A percentile compares a stretch with the other conserved stretches of the same genome.
Conservation (phyloP, 164 flowering plant genomes). For the Kalanchoe fedtschenkoi region DNA sequence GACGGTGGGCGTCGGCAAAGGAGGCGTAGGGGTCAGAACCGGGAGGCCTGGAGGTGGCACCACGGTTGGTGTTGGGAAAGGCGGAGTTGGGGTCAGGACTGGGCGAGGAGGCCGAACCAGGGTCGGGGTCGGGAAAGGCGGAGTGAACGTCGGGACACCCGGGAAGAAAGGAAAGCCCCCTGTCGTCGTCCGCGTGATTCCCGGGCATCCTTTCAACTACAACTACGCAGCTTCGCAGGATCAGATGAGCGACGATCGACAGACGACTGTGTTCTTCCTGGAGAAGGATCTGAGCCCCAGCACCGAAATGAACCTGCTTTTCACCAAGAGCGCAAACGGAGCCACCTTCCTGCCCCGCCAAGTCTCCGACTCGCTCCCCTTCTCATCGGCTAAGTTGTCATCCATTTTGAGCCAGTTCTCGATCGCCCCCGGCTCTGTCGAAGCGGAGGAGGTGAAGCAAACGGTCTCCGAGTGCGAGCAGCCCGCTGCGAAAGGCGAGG, state of each 20-base stretch:
- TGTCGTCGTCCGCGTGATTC: conserved; percentile 17
- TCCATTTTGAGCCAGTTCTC: conserved; percentile 19
- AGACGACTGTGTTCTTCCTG: conserved; percentile 34
- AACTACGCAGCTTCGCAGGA: conserved; percentile 25
- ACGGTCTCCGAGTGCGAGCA: conserved; percentile 32
- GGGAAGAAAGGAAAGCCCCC: conserved; percentile 34
- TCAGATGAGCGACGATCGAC: conserved; percentile 26
- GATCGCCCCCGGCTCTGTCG: conserved; percentile 23
- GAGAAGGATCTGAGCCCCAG: conserved; percentile 28
- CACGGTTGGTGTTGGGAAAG: conserved; percentile 11
- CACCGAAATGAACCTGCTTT: conserved; percentile 21
- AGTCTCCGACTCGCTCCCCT: conserved; percentile 22
- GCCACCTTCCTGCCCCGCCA: conserved; percentile 32
- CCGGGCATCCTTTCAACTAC: conserved; percentile 23
- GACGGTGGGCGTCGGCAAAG: conserved; percentile 12
- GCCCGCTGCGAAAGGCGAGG: conserved; percentile 25
- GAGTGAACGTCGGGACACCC: conserved; percentile 26
- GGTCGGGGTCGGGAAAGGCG: conserved; percentile 34
- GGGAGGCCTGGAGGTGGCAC: conserved; percentile 8
- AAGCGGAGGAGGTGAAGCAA: conserved; percentile 27
- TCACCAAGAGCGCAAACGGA: conserved; percentile 14
- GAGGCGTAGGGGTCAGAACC: neutral
- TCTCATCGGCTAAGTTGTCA: conserved; percentile 24
- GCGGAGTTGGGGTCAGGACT: conserved; percentile 15
- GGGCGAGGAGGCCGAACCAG: conserved; percentile 16